Evolutionary conservation across 1,139 yeast species (phyloP), one percentile per base, ranked within the genome.

Genomic region (Hemisphaericaspora subhashii): DNA sequence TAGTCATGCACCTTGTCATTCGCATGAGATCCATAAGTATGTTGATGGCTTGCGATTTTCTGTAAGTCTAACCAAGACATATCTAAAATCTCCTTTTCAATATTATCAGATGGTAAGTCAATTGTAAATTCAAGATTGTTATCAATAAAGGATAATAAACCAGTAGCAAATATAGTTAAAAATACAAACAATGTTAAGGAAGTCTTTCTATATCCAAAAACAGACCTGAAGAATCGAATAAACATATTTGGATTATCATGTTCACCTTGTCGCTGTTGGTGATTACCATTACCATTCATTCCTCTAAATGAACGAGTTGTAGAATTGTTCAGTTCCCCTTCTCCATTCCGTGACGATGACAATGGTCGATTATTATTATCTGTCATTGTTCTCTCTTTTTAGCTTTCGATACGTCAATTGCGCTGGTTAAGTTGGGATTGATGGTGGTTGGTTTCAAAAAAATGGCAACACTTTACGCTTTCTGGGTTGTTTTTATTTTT

Each of bases 1-100:
- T 81, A 86, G 46, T 80, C 82, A 57, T 86, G 92, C 11, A 88
- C 88, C 21, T 64, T 68, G 55, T 84, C 95, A 59, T 88, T 89
- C 6, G 82, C 86, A 40, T 69, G 75, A 0, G 96, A 83, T 20
- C 80, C 79, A 58, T 85, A 89, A 0, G 96, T 88, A 60, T 90
- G 97, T 44, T 79, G 80, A 31, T 72, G 60, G 30, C 62, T 55
- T 0, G 92, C 83, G 12, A 89, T 83, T 8, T 62, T 59, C 57
- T 86, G 94, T 39, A 88, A 69, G 50, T 82, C 86, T 4, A 60
- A 48, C 96, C 95, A 88, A 7, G 72, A 50, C 3, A 82, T 69
- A 1, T 72, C 59, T 12, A 75, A 64, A 5, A 81, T 55, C 7
- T 61, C 50, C 11, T 47, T 32, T 35, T 76, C 81, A 33, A 60